Base-by-base conservation (phyloP, 2,329 filamentous ascomycete species). In the Beauveria sp. region DNA sequence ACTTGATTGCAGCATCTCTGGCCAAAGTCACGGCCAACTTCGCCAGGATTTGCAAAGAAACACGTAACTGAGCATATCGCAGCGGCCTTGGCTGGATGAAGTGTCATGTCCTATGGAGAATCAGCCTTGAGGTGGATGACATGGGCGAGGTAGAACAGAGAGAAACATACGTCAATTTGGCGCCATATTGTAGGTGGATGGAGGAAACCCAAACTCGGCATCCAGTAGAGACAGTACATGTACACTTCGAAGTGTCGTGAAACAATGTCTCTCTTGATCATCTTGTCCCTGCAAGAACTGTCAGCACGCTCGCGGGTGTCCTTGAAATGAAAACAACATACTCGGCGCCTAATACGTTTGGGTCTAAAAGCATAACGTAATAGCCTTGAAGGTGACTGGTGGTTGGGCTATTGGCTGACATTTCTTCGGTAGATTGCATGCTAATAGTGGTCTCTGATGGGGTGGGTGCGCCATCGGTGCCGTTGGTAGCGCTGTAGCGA, bases 171-270 rank as follows among this genome's bases (percentile, higher is more conserved):
- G 60, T 76, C 68, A 18, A 77, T 71, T 34, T 75, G 69, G 28
- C 66, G 67, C 55, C 74, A 75, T 3, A 71, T 71, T 9, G 68
- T 72, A 6, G 67, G 67, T 3, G 70, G 73, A 49, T 77, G 74
- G 5, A 78, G 67, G 60, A 76, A 75, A 12, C 74, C 73, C 62
- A 76, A 69, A 60, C 73, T 75, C 5, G 75, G 76, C 26, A 76
- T 69, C 62, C 70, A 72, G 62, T 73, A 76, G 49, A 76, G 65
- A 43, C 73, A 67, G 28, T 74, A 69, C 62, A 78, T 75, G 62
- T 75, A 78, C 1, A 72, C 73, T 53, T 76, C 71, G 22, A 76
- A 66, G 62, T 78, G 75, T 20, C 67, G 69, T 40, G 73, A 55
- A 16, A 77, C 65, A 42, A 76, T 62, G n/a, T 75, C 69, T 61